Percentiles rank a stretch among this genome's conserved stretches.
Conservation (phyloP, 176 grass and related monocot genomes). For the Areca catechu region DNA sequence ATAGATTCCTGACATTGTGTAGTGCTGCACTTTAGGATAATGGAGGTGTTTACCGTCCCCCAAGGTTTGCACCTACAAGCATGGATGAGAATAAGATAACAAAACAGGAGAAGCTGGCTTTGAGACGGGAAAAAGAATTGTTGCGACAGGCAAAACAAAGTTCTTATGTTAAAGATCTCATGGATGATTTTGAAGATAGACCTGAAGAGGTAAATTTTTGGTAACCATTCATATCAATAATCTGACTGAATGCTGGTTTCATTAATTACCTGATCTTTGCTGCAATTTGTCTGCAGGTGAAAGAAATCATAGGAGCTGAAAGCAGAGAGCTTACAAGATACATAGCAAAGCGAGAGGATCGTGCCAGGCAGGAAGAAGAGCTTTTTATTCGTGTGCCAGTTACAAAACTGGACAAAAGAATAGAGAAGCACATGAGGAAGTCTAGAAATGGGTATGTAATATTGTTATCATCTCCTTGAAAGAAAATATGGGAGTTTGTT, state of each 20-base stretch:
- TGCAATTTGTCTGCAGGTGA: constrained; percentile 40
- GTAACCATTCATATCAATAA: neutral
- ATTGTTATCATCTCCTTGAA: neutral
- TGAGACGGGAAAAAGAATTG: constrained; percentile 64
- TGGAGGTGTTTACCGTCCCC: constrained; percentile 72
- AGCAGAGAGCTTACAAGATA: constrained; percentile 66
- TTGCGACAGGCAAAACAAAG: constrained; percentile 51
- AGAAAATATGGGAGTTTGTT: too few relatives aligned
- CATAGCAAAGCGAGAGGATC: constrained; percentile 50
- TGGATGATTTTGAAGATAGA: constrained; percentile 54
- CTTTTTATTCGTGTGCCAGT: constrained; percentile 66
- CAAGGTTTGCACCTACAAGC: constrained; percentile 52
- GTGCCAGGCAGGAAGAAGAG: constrained; percentile 70
- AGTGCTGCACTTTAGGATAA: constrained; percentile 16
- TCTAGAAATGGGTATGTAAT: constrained; percentile 60
- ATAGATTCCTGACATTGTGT: neutral
- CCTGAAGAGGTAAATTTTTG: constrained; percentile 80
- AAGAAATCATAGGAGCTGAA: constrained; percentile 62
- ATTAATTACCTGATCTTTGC: neutral
- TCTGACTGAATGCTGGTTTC: constrained; percentile 11
- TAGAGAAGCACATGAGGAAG: constrained; percentile 51
- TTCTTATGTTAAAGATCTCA: constrained; percentile 60
- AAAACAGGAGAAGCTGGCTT: constrained; percentile 49
- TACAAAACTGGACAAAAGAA: constrained; percentile 62
- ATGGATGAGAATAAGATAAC: constrained; percentile 59